Base-by-base conservation (phyloP, 2,329 filamentous ascomycete genomes). In the Cladosporium cucumerinum region DNA sequence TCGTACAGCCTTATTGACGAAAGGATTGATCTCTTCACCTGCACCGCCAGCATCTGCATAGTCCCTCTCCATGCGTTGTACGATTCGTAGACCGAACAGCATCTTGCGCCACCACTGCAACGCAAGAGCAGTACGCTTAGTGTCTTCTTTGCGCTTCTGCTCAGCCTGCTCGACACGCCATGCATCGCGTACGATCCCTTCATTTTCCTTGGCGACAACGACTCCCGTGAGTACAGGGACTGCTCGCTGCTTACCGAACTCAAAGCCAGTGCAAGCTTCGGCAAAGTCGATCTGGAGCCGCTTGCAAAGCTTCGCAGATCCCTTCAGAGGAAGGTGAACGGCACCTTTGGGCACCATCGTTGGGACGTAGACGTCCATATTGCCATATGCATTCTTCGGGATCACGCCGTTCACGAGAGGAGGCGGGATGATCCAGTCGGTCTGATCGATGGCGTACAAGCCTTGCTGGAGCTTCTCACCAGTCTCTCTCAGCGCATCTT, bases 181-280 rank as follows among this genome's bases (percentile, higher is more conserved):
- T 67, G 93, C 90, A 72, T 92, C 89, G 74, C 91, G 87, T 0
- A 97, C 84, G 36, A 85, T 75, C 18, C 88, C 86, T 66, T 91
- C 86, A 69, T 97, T 85, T 77, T 96, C 93, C 67, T 87, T 85
- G 0, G 94, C 92, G 1, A 97, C 86, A 0, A 99, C 93, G 0
- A 97, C 92, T 0, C 94, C 95, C 62, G 91, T 89, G 30, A 98
- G 90, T 0, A 97, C 87, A 0, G 95, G 95, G 0, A 98, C 92
- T 5, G 95, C 95, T 84, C 95, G 93, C 66, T 95, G 90, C 71
- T 95, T 89, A 0, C 94, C 94, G 75, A 98, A 99, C 74, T 99
- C 95, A 75, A 99, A 99, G 1, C 92, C 95, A 0, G 93, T 93
- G 2, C 97, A 95, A 1, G 95, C 95, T 77, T 98, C 95, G 0